These are phyloP conservation scores for Trametes punicea DNA, from an alignment of 768 basidiomycete species.

Conservation along the genomic window DNA sequence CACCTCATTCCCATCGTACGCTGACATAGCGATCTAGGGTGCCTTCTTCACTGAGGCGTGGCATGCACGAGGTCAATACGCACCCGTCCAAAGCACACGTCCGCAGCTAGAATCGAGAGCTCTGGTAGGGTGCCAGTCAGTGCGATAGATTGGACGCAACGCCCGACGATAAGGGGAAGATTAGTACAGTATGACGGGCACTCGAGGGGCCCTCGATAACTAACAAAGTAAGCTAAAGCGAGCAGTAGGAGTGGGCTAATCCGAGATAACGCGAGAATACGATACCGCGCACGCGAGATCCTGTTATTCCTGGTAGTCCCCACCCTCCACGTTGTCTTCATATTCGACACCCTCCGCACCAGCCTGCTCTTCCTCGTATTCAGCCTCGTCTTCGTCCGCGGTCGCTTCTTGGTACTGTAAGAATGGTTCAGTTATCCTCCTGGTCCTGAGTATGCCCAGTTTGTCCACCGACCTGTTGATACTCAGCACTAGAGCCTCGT, in stretches of 20 bases:
- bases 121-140: not conserved
- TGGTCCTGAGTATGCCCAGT: not conserved
- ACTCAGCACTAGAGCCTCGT: constrained; percentile 61
- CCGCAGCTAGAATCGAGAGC: not conserved
- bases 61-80: not conserved
- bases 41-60: not conserved
- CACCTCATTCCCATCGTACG: not conserved
- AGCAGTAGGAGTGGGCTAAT: not conserved
- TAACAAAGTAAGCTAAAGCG: constrained; percentile 1
- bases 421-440: not conserved
- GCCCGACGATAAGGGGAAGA: not conserved
- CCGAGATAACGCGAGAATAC: not conserved
- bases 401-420: constrained; percentile 60
- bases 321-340: not conserved
- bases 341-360: constrained; percentile 17
- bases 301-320: constrained; percentile 6
- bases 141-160: not conserved
- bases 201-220: not conserved
- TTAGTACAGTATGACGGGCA: constrained; percentile 1
- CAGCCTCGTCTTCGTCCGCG: constrained; percentile 40
- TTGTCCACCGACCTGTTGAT: constrained; percentile 67
- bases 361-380: constrained; percentile 22
- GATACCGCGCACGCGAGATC: not conserved
- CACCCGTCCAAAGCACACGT: not conserved
- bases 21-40: constrained; percentile 1